These are phyloP conservation scores for Tulasnella calospora DNA, from an alignment of 768 basidiomycete species.

Conservation along the genomic window DNA sequence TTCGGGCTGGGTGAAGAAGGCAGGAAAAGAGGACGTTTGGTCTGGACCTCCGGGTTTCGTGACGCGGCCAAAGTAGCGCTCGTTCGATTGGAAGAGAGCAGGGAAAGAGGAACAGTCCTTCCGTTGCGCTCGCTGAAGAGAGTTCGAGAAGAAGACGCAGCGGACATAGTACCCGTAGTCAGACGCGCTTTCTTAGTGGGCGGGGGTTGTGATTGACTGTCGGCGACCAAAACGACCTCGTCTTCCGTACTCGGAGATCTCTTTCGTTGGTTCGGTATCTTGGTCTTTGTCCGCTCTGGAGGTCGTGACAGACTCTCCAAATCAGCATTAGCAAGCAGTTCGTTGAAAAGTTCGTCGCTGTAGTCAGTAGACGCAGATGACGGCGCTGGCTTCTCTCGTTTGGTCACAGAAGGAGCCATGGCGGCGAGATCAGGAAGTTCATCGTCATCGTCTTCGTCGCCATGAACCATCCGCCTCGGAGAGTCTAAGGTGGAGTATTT, in stretches of 20 bases:
- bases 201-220: neutral
- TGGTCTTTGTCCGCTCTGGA: neutral
- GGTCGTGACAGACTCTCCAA: neutral
- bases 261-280: neutral
- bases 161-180: neutral
- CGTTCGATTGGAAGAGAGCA: neutral
- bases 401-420: neutral
- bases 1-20: neutral
- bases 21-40: neutral
- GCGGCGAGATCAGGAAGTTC: neutral
- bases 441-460: neutral
- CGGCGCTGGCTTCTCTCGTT: neutral
- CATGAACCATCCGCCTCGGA: neutral
- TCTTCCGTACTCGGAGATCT: neutral
- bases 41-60: neutral
- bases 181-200: neutral
- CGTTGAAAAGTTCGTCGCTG: neutral
- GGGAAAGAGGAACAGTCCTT: neutral
- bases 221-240: neutral
- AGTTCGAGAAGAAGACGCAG: neutral
- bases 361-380: constrained; percentile 4
- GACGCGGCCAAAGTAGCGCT: neutral
- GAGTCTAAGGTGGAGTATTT: neutral
- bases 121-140: neutral
- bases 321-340: neutral